These are phyloP conservation scores for Trametes pubescens DNA, from an alignment of 1,284 basidiomycete species.

Conservation along the genomic window DNA sequence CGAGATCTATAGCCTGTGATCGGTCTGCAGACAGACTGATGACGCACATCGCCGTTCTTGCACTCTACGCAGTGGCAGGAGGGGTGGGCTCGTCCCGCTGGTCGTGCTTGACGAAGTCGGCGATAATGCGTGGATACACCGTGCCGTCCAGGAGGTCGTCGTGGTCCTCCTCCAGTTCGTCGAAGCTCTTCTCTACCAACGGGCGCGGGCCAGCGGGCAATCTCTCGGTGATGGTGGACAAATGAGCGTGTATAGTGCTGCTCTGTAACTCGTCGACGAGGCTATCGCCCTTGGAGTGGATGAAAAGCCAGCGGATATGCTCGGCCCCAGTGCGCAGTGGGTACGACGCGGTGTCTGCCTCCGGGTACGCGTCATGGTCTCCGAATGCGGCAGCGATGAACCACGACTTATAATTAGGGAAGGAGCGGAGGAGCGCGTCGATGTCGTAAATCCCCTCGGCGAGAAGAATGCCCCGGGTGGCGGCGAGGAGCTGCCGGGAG, in stretches of 20 bases:
- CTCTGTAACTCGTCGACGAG: conserved; percentile 73
- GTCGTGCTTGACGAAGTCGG: conserved; percentile 47
- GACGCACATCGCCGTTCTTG: not conserved
- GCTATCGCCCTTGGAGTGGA: conserved; percentile 77
- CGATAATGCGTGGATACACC: conserved; percentile 58
- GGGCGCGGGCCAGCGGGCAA: conserved; percentile 15
- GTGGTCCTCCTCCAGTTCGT: conserved; percentile 61
- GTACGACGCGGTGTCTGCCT: conserved; percentile 57
- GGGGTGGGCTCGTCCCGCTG: not conserved
- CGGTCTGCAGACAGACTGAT: not conserved
- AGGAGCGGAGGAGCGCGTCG: conserved; percentile 64
- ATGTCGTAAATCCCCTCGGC: conserved; percentile 83
- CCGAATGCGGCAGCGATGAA: conserved; percentile 75
- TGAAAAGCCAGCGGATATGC: conserved; percentile 67
- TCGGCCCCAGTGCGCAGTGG: conserved; percentile 44
- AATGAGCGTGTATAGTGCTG: conserved; percentile 59
- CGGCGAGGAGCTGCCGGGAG: conserved; percentile 51
- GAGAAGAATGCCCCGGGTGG: conserved; percentile 62
- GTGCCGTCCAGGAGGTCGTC: conserved; percentile 58
- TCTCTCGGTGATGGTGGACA: conserved; percentile 46
- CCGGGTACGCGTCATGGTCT: conserved; percentile 52
- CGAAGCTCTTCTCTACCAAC: conserved; percentile 51
- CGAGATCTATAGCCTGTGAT: conserved; percentile 1
- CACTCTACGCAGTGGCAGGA: not conserved
- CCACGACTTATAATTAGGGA: conserved; percentile 70